phyloP scores from a whole-genome alignment of 495 filamentous ascomycete genomes.

The Aspergillus cavernicola region DNA sequence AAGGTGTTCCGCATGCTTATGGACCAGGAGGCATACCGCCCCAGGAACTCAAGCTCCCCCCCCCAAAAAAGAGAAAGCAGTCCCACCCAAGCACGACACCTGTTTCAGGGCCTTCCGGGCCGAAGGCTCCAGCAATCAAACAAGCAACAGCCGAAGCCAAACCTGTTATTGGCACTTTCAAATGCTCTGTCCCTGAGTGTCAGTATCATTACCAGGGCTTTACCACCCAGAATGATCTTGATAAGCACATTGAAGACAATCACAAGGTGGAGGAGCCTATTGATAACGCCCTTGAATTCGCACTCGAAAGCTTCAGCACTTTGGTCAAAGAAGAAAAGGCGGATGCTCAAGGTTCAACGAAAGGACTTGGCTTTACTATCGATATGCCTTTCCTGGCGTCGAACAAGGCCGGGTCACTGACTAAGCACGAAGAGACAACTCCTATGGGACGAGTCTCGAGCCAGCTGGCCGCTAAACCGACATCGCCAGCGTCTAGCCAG shows the following conservation, averaged over 20 bases:
- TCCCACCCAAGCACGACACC: conserved; percentile 38
- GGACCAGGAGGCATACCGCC: conserved; percentile 44
- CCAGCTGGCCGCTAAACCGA: conserved; percentile 34
- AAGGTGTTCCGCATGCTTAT: conserved; percentile 59
- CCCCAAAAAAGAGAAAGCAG: conserved; percentile 56
- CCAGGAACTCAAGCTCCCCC: conserved; percentile 59
- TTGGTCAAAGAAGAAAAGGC: conserved; percentile 36
- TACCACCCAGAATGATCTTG: conserved; percentile 38
- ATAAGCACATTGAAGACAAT: conserved; percentile 45
- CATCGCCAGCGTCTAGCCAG: conserved; percentile 40
- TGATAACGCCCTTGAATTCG: conserved; percentile 45
- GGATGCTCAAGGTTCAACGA: conserved; percentile 25
- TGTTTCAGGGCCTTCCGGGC: conserved; percentile 22
- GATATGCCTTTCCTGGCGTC: conserved; percentile 16
- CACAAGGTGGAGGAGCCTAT: conserved; percentile 46
- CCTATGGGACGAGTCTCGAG: conserved; percentile 41
- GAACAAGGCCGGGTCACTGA: conserved; percentile 32
- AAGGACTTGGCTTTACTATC: conserved; percentile 15
- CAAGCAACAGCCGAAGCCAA: conserved; percentile 33
- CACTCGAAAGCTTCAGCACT: conserved; percentile 40
- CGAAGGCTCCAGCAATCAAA: conserved; percentile 33
- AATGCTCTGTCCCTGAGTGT: conserved; percentile 44
- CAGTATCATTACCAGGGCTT: conserved; percentile 45
- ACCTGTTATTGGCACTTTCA: conserved; percentile 31
- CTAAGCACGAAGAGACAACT: conserved; percentile 38